Conservation (phyloP, 495 filamentous ascomycete genomes). For the Aspergillus olivimuriae region DNA sequence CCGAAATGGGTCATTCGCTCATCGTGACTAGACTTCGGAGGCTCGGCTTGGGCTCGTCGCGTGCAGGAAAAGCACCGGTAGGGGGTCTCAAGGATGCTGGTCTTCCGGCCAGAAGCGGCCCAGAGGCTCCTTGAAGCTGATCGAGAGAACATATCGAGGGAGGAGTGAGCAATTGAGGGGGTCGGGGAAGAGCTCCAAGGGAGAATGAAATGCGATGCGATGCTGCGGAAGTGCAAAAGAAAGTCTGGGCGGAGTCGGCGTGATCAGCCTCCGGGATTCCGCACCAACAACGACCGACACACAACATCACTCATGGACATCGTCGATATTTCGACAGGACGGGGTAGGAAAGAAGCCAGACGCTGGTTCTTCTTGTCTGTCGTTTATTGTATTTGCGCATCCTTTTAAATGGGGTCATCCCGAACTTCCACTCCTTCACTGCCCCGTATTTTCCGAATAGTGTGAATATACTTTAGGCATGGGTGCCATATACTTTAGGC, state of each 20-base stretch:
- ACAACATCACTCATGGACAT: no score
- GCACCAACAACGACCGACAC: no score
- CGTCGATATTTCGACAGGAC: no score
- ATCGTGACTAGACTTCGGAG: constrained; percentile 33
- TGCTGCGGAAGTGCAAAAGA: neutral
- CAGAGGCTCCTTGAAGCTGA: constrained; percentile 35
- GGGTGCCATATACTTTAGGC: no score
- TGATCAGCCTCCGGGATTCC: neutral
- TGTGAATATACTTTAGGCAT: no score
- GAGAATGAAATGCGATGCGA: no score
- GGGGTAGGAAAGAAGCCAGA: no score
- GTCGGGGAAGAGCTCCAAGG: neutral
- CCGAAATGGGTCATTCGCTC: constrained; percentile 86
- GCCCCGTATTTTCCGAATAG: no score
- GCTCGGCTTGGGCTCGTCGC: constrained; percentile 35
- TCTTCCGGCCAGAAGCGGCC: constrained; percentile 23
- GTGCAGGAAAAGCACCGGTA: constrained; percentile 54
- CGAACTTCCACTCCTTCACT: no score
- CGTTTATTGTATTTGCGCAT: no score
- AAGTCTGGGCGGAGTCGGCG: neutral
- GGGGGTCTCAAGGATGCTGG: constrained; percentile 21
- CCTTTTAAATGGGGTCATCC: no score
- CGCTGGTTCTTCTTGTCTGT: no score
- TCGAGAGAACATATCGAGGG: constrained; percentile 20
- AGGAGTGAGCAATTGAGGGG: neutral